These are phyloP conservation scores for Tulasnella sp. DNA, from an alignment of 768 basidiomycete species.

Conservation along the genomic window DNA sequence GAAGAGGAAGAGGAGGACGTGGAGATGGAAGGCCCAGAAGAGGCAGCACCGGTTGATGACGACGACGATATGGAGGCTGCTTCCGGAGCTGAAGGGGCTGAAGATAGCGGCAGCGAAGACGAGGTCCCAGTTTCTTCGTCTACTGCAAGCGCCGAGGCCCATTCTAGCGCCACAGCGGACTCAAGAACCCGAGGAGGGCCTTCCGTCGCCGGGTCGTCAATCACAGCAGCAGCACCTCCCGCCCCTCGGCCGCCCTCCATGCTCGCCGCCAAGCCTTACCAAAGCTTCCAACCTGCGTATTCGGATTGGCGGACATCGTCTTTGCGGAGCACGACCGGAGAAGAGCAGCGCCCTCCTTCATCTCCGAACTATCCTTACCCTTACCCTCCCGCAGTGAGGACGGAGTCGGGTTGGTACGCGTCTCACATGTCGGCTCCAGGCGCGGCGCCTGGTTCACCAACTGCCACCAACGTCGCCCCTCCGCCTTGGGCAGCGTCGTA, in stretches of 20 bases:
- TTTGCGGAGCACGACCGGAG: conserved; percentile 1
- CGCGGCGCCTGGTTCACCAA: not conserved
- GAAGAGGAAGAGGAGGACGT: conserved; percentile 1
- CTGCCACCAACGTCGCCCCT: not conserved
- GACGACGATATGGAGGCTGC: not conserved
- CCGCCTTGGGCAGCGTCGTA: not conserved
- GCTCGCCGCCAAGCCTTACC: not conserved
- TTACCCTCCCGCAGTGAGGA: not conserved
- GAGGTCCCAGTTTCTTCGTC: not conserved
- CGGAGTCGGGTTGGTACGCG: not conserved
- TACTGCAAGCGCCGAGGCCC: not conserved
- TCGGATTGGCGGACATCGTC: conserved; percentile 6
- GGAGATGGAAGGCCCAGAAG: not conserved
- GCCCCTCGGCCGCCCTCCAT: not conserved
- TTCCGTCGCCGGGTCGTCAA: not conserved
- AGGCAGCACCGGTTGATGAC: too few relatives aligned
- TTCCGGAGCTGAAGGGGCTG: not conserved
- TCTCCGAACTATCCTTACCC: not conserved
- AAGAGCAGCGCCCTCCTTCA: not conserved
- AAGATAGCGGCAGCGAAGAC: not conserved
- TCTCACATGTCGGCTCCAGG: not conserved
- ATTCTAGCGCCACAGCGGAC: not conserved
- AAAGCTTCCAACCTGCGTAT: not conserved
- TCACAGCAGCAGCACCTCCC: not conserved
- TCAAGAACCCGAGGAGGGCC: not conserved